Evolutionary conservation across 371 early-diverging fungal species (phyloP), one percentile per base, ranked within the genome.

Genomic region (Mucor sp.): DNA sequence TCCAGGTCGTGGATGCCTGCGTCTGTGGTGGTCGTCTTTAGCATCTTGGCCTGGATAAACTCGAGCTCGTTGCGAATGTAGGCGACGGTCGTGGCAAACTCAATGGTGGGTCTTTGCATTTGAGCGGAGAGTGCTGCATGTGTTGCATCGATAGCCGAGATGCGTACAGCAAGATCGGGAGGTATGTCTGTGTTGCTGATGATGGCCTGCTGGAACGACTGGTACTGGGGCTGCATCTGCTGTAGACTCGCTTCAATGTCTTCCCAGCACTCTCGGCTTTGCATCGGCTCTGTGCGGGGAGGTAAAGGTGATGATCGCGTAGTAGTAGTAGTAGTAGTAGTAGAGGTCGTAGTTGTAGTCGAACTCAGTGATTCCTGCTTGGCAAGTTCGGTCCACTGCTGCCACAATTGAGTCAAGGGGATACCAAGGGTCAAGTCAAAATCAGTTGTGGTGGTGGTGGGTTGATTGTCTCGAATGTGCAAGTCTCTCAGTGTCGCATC

Each of bases 41-140:
- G 61, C 80, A 83, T 82, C 33, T 75, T 74, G 60, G 82, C 68
- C 58, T 86, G 77, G 33, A 87, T 75, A 47, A 80, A 73, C 19
- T 87, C 85, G 0, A 85, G 71, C 25, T 78, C 84, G 39, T 79
- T 81, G 11, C 82, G 81, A 14, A 85, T 80, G 25, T 41, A 58
- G 6, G 70, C 58, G 9, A 32, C 35, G 1, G 65, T 55, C 11
- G 30, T 60, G 9, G 59, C 39, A 55, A 67, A 71, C 27, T 63
- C 60, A 30, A 63, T 47, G 2, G 63, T 56, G 1, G 66, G 60
- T 14, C 63, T 66, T 9, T 73, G 62, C 53, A 67, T 32, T 53
- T 74, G 74, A 2, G 64, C 47, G n/a, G 67, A 57, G n/a, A 80
- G 65, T 12, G 74, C 77, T 25, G 67, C 64, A 60, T 70, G 63